Evolutionary conservation across 2,329 filamentous ascomycete genomes (phyloP).

Genomic region (Colletotrichum echinochloae): DNA sequence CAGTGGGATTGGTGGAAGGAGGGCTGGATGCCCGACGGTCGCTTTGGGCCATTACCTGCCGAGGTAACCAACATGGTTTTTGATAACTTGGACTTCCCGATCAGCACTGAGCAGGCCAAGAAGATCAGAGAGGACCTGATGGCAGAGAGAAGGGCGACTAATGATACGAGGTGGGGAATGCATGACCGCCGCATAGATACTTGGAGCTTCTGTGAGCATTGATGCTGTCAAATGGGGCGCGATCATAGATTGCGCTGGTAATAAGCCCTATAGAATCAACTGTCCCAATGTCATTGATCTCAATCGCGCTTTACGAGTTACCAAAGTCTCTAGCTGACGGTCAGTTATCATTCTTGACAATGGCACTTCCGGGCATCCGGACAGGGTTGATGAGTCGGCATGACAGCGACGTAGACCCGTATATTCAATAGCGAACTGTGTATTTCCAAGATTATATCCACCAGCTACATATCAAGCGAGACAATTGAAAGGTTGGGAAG

Average conservation of each 20-base stretch:
- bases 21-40: neutral
- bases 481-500: too few species aligned
- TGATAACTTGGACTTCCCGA: conserved; percentile 44
- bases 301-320: too few species aligned
- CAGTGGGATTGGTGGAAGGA: conserved; percentile 55
- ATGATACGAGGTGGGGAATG: too few species aligned
- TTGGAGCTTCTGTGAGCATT: conserved; percentile 47
- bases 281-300: too few species aligned
- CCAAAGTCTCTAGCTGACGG: too few species aligned
- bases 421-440: neutral
- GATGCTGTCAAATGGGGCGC: neutral
- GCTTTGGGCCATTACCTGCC: conserved; percentile 33
- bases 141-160: conserved; percentile 44
- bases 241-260: too few species aligned
- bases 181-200: neutral
- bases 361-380: too few species aligned
- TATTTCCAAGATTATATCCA: neutral
- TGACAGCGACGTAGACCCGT: too few species aligned
- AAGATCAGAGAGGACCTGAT: conserved; percentile 45
- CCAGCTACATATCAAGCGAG: neutral
- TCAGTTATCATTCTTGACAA: neutral
- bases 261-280: neutral
- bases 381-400: neutral
- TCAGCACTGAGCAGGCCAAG: conserved; percentile 44
- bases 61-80: conserved; percentile 44